Evolutionary conservation across 805 yeast genomes (phyloP), one percentile per base, ranked within the genome.

Genomic region (Saturnispora ahearnii): DNA sequence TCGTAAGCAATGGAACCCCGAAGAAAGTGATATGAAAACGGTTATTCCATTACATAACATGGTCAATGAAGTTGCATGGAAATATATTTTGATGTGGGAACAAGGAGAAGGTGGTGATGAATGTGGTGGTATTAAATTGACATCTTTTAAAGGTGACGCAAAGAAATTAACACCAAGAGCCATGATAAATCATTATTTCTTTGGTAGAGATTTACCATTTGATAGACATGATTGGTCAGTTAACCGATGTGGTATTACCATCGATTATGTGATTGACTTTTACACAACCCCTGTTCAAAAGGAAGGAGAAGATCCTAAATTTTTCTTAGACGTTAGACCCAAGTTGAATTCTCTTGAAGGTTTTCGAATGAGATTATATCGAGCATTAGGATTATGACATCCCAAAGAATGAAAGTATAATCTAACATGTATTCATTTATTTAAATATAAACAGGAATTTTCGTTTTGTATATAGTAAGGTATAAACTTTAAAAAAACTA

Each of bases 201-300:
- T 63, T 53, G 96, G 96, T 0, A 73, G 77, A 51, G 81, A 79
- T 45, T 76, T 76, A 53, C 99, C 99, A 0, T 91, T 91, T 68
- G 99, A 91, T 67, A 77, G 99, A 59, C 99, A 91, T 63, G 99
- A 91, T 66, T 91, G 99, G 99, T 72, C 76, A 6, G 76, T 91
- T 10, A 81, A 85, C 59, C 71, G 97, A 48, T 87, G 96, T 65
- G 98, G 98, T 3, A 75, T 70, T 22, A 74, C 77, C 46, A 76
- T 91, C 21, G 96, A 88, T 45, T 91, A 91, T 59, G 97, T 91
- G 41, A 91, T 91, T 60, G 99, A 91, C 65, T 91, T 89, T 63
- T 91, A 91, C 66, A 57, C 67, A 9, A 54, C 59, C 26, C 42
- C 47, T 10, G 53, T 51, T 6, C 60, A 61, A 11, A 53, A 49